Conservation (phyloP, 2,329 filamentous ascomycete species). For the Zasmidium angulare region DNA sequence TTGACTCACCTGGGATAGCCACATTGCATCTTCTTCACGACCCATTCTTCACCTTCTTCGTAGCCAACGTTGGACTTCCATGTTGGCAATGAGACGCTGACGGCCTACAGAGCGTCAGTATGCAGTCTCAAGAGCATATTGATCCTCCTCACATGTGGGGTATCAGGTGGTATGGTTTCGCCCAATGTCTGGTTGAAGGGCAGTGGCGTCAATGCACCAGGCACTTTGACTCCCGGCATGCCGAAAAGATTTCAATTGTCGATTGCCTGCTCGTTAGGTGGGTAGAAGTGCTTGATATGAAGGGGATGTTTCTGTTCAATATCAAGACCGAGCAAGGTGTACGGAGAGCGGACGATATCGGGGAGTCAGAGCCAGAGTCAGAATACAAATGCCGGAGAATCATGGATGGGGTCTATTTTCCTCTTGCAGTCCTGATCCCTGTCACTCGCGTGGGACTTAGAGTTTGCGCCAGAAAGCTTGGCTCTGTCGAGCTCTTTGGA, state of each 20-base stretch:
- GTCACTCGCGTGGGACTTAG: not conserved
- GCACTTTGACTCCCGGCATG: slow-evolving; percentile 15
- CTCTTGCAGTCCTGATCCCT: not conserved
- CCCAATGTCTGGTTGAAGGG: slow-evolving; percentile 48
- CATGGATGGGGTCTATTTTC: not conserved
- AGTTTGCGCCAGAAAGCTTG: slow-evolving; percentile 1
- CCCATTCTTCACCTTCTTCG: slow-evolving; percentile 86
- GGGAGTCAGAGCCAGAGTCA: not conserved
- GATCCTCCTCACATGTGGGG: slow-evolving; percentile 65
- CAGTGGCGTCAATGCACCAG: slow-evolving; percentile 23
- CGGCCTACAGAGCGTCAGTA: slow-evolving; percentile 60
- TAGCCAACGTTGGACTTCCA: slow-evolving; percentile 91
- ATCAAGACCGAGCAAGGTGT: not conserved
- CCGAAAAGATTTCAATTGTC: not conserved
- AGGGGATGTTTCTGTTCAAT: too few relatives aligned
- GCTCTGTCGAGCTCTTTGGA: not conserved
- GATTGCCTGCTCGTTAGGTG: too few relatives aligned
- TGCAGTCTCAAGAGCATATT: not conserved
- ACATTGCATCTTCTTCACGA: slow-evolving; percentile 79
- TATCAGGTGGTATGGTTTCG: slow-evolving; percentile 74
- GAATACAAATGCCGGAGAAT: not conserved
- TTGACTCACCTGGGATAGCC: slow-evolving; percentile 78
- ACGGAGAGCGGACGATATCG: not conserved
- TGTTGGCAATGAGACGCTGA: slow-evolving; percentile 92
- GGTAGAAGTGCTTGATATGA: not conserved